A percentile compares a stretch with the other conserved stretches of the same genome.
Conservation (phyloP, 352 stramenopile species). For the Globisporangium heterothallicum region DNA sequence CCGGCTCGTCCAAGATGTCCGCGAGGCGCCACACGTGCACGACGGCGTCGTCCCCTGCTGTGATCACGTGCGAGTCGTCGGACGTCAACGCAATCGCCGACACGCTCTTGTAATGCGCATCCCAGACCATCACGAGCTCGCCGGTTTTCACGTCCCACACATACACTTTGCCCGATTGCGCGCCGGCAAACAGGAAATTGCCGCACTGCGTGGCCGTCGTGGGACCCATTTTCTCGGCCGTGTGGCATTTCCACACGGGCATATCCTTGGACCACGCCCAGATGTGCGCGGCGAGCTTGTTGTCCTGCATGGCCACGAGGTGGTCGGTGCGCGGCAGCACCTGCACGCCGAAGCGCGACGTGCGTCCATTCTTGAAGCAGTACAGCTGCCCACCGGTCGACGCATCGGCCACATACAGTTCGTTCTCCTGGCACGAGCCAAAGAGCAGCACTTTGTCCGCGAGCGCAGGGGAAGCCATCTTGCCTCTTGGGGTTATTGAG, state of each 20-base stretch:
- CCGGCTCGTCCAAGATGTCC: constrained; percentile 60
- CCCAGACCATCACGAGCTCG: constrained; percentile 72
- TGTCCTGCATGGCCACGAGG: constrained; percentile 57
- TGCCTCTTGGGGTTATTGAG: no score
- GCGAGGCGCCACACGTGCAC: constrained; percentile 75
- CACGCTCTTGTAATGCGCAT: constrained; percentile 86
- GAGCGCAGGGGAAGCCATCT: constrained; percentile 39
- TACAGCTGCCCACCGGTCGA: constrained; percentile 58
- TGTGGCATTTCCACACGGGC: constrained; percentile 66
- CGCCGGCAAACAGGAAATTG: constrained; percentile 71
- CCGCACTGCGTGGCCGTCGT: constrained; percentile 49
- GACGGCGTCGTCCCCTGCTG: constrained; percentile 74
- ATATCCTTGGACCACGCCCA: constrained; percentile 67
- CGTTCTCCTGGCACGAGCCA: constrained; percentile 60
- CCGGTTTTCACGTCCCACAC: constrained; percentile 82
- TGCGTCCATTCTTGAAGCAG: constrained; percentile 68
- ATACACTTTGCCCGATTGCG: constrained; percentile 79
- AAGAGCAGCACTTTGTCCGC: constrained; percentile 60
- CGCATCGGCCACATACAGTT: constrained; percentile 57
- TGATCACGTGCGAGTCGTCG: constrained; percentile 77
- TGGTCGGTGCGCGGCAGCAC: constrained; percentile 61
- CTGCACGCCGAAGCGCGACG: constrained; percentile 42
- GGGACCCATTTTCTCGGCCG: constrained; percentile 69
- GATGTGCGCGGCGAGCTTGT: constrained; percentile 61
- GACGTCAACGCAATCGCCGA: constrained; percentile 55